Evolutionary conservation across 805 yeast genomes (phyloP), one percentile per base, ranked within the genome.

Genomic region (Zygoascus flipseniorum): DNA sequence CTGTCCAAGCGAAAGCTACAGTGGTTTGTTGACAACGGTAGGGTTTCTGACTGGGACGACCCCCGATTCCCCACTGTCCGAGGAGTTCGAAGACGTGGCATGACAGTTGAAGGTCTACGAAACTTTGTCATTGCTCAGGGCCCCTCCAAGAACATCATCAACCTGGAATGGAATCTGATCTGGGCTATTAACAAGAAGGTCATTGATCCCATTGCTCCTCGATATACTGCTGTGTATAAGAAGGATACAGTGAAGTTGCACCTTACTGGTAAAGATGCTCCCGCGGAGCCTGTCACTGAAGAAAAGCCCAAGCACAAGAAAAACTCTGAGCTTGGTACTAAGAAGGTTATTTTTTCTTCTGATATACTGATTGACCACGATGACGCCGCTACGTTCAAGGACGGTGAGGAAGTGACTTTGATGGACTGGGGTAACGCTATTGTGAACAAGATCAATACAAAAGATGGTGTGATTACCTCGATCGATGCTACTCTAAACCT

Each of bases 11-110:
- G 99, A 77, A 93, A 93, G 77, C 79, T 93, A 68, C 99, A 95
- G 76, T 93, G 99, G 99, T 89, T 93, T 72, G 99, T 93, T 58
- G 98, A 93, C 76, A 85, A 88, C 70, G 76, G 80, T 44, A 77
- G 85, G 63, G 99, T 93, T 55, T 65, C 79, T 23, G 89, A 89
- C 74, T 93, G 99, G 99, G 97, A 93, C 67, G 99, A 93, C 72
- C 99, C 99, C 63, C 81, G 99, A 72, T 93, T 93, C 89, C 99
- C 99, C 62, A 93, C 99, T 47, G 96, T 93, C 42, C 85, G 98
- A 72, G 99, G 99, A 76, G 97, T 92, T 52, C 88, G 97, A 77
- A 85, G 99, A 79, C 86, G 99, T 77, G 99, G 99, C 76, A 93
- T 93, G 99, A 83, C 97, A 42, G 95, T 93, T 58, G 97, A 93